phyloP scores from a whole-genome alignment of 106 monocot genomes.

The Apostasia shenzhenica region DNA sequence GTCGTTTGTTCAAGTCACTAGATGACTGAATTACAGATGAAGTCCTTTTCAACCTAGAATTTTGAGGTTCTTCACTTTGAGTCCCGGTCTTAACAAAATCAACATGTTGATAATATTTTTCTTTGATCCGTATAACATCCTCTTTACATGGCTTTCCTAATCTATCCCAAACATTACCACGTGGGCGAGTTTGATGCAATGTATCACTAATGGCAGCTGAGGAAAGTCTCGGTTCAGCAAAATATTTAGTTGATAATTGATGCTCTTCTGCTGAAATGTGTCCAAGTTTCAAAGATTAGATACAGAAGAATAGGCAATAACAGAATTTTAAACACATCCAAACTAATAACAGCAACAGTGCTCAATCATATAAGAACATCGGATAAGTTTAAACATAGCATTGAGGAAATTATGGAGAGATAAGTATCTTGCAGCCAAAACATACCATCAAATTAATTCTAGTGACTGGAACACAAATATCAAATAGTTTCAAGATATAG shows the following conservation, averaged over 20 bases:
- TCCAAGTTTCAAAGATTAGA: not conserved
- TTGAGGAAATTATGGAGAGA: not conserved
- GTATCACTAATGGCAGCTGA: constrained; percentile 18
- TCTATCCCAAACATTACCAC: constrained; percentile 90
- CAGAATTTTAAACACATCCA: not conserved
- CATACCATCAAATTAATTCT: too few species aligned
- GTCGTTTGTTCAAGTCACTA: constrained; percentile 4
- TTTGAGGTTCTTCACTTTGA: constrained; percentile 16
- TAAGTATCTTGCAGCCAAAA: too few species aligned
- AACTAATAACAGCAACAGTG: not conserved
- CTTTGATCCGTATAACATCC: not conserved
- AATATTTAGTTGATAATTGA: constrained; percentile 13
- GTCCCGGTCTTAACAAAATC: constrained; percentile 2
- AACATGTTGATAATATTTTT: not conserved
- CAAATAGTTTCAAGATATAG: not conserved
- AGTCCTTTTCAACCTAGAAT: constrained; percentile 10
- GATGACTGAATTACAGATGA: constrained; percentile 12
- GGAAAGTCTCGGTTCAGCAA: constrained; percentile 15
- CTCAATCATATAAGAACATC: not conserved
- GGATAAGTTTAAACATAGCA: not conserved
- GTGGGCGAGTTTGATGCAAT: constrained; percentile 14
- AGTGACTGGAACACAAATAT: not conserved
- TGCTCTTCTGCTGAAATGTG: constrained; percentile 36
- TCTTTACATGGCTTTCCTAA: constrained; percentile 57
- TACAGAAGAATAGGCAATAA: not conserved